Base-by-base conservation (phyloP, 2,329 filamentous ascomycete genomes). In the Aureobasidium pullulans region DNA sequence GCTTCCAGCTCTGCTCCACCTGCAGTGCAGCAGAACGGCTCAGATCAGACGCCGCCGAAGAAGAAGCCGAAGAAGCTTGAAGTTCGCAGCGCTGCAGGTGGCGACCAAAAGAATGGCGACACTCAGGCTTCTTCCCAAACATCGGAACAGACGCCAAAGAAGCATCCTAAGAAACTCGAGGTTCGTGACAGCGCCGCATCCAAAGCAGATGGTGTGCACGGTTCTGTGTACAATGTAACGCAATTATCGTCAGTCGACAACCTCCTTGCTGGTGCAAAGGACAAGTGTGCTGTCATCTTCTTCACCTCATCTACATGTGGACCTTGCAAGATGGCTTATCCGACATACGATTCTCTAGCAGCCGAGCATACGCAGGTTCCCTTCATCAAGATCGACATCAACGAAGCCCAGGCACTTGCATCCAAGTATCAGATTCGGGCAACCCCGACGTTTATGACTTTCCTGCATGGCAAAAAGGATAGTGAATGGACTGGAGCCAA, bases 371-470 rank as follows among this genome's bases (percentile, higher is more conserved):
- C 81, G 34, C 86, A 86, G 65, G 86, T 84, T 3, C 76, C 84
- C 0, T 81, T 96, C 49, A 85, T 96, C 74, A 94, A 95, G 69
- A 84, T 95, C 11, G 92, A 97, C 68, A 84, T 90, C 49, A 85
- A 84, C 15, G 76, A 80, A 11, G 85, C 87, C 4, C 65, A 64
- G 2, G 81, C 79, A 59, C 83, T 89, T 49, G 84, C 80, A 28
- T 78, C 78, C 43, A 81, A 80, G 61, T 95, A 88, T 69, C 75
- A 79, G 1, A 81, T 96, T 54, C 80, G 83, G 2, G 87, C 87
- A 4, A 96, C 92, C 0, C 93, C 93, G 0, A 96, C 92, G 0
- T 96, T 97, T 68, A 83, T 94, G 68, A 93, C 90, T 0, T 95
- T 92, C 68, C 74, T 93, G 8, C 86, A 81, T 56, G 90, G 91